Evolutionary conservation across 2,329 filamentous ascomycete genomes (phyloP), one percentile per base, ranked within the genome.

Genomic region (Epichloe aotearoae): DNA sequence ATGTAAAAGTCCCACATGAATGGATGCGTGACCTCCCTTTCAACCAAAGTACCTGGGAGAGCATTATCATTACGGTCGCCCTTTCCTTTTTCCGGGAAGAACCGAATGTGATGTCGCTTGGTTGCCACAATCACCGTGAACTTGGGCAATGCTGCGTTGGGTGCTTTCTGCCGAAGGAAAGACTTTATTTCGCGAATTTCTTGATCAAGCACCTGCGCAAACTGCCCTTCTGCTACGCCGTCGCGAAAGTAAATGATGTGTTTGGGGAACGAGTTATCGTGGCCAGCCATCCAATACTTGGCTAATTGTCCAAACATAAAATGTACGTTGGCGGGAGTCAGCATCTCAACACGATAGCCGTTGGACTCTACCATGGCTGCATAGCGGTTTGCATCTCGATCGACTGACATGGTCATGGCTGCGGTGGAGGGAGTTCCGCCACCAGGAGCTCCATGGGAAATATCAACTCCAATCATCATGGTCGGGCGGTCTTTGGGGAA

Each of bases 201-300:
- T n/a, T 82, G 72, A 2, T 87, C 73, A 10, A 98, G 69, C 0
- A 98, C 84, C 26, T 88, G 80, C 1, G 76, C 68, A 59, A 93
- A 96, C 62, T 97, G 86, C 0, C 87, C 87, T 59, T 95, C 88
- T 0, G 84, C 84, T 1, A 97, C 88, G 57, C 93, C 93, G 59
- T 98, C 93, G 17, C 93, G 87, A 67, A 97, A 85, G 68, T 95
- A 97, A 58, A 94, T 86, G 51, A 98, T 75, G 38, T 90, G 82
- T n/a, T 76, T 58, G 0, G 91, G 90, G 0, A 63, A 54, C 1
- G 49, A 53, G 1, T 47, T 50, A 1, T 57, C 54, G n/a, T 78
- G 75, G 2, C 69, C 67, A 19, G 75, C 74, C 49, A 77, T 70
- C 87, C 90, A 97, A 42, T 76, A 67, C 19, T 69, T 68, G 7